A percentile compares a stretch with the other conserved stretches of the same genome.
Conservation (phyloP, 805 yeast genomes). For the Scheffersomyces stipitis region DNA sequence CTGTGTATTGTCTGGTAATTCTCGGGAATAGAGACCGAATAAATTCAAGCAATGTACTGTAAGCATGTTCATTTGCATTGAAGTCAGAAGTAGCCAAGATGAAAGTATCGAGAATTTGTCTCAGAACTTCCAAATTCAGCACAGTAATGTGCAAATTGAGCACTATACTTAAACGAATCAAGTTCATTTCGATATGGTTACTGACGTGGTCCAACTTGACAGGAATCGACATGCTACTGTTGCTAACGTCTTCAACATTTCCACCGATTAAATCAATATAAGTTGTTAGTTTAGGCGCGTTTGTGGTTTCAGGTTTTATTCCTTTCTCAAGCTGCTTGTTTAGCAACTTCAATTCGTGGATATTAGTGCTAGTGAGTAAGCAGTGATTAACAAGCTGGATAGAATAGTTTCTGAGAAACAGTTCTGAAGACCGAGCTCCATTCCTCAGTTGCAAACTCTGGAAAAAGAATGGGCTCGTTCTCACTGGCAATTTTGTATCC, state of each 20-base stretch:
- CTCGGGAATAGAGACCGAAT: slow-evolving; percentile 15
- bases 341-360: slow-evolving; percentile 3
- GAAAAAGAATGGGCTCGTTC: slow-evolving; percentile 4
- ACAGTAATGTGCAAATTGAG: slow-evolving; percentile 10
- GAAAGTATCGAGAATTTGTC: slow-evolving; percentile 10
- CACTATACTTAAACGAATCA: slow-evolving; percentile 17
- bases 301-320: background rate
- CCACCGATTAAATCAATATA: background rate
- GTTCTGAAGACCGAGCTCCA: no score
- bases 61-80: slow-evolving; percentile 21
- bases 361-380: slow-evolving; percentile 5
- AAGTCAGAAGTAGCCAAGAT: slow-evolving; percentile 26
- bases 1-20: background rate
- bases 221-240: slow-evolving; percentile 4
- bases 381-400: no score
- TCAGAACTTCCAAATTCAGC: background rate
- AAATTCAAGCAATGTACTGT: slow-evolving; percentile 11
- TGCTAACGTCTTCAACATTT: background rate
- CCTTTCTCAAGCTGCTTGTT: slow-evolving; percentile 1
- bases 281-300: no score
- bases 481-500: slow-evolving; percentile 2
- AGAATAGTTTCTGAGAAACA: no score
- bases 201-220: slow-evolving; percentile 23
- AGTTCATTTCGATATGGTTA: slow-evolving; percentile 11
- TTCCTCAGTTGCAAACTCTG: background rate